phyloP scores from a whole-genome alignment of 129 eudicot species.

The Flaveria brownii region DNA sequence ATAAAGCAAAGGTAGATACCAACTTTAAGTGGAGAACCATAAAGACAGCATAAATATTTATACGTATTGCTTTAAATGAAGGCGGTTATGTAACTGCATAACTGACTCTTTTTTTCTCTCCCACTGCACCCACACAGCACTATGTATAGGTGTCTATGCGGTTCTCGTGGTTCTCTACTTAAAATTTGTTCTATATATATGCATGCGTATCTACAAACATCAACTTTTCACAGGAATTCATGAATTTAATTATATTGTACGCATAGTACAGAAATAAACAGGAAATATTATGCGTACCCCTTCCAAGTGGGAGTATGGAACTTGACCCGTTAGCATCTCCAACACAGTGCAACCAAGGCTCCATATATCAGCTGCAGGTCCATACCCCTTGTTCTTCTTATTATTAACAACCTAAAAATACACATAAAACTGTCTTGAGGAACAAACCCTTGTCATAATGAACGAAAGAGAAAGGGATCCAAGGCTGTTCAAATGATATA shows the following conservation, averaged over 20 bases:
- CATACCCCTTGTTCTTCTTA: constrained; percentile 63
- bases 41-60: neutral
- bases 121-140: neutral
- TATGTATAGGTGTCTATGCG: neutral
- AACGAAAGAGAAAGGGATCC: neutral
- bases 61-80: neutral
- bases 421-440: constrained; percentile 7
- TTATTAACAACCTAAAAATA: constrained; percentile 63
- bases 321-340: constrained; percentile 78
- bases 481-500: neutral
- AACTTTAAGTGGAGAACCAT: neutral
- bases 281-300: constrained; percentile 52
- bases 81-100: neutral
- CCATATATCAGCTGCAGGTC: constrained; percentile 93
- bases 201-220: too few species aligned
- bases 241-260: neutral
- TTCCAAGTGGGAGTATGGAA: constrained; percentile 87
- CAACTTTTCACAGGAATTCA: too few species aligned
- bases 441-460: neutral
- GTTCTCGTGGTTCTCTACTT: neutral
- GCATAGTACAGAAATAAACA: neutral
- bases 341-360: constrained; percentile 95
- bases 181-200: too few species aligned
- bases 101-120: neutral
- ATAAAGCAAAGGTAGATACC: neutral